Evolutionary conservation across 768 basidiomycete species (phyloP), one percentile per base, ranked within the genome.

Genomic region (Sporobolomyces phaffii): DNA sequence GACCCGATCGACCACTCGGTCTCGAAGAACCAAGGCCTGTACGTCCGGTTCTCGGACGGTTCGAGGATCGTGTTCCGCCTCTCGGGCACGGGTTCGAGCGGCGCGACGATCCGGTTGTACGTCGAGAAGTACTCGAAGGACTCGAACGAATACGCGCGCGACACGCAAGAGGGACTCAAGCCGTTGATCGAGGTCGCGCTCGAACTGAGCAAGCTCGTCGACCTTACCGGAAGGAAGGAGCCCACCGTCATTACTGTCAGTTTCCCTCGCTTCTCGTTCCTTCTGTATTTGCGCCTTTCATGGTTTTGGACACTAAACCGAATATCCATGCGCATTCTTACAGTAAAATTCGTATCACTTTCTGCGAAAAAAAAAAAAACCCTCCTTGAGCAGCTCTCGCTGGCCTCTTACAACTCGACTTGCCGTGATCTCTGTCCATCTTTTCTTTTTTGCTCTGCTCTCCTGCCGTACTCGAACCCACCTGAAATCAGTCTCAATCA

Each of bases 1-100:
- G 96, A 99, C 78, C 96, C 96, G n/a, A 97, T 98, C 78, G 96
- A 99, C 77, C 81, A 86, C 60, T 90, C 89, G 49, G 84, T 97
- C 68, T 91, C 89, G 72, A 86, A 86, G 79, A 97, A 98, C 78
- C 96, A 99, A 77, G 96, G 96, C 1, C 89, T 97, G 73, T 88
- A 93, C 77, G 86, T 98, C 76, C 83, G 84, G 57, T 99, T 99
- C 80, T 79, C 81, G 34, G 96, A 98, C 76, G 96, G 94, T 10
- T 90, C 88, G 50, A 84, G 96, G 41, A 89, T 99, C 65, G 90
- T 98, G 60, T 97, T 96, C 84, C 85, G 96, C 65, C 81, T 99
- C 59, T 92, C 90, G 68, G 96, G 96, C 63, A 99, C 96, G 1
- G 96, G 96, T 20, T 91, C 89, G 70, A 87, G 90, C 57, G 96